These are phyloP conservation scores for Pythium angustatum DNA, from an alignment of 352 stramenopile species.

Conservation along the genomic window DNA sequence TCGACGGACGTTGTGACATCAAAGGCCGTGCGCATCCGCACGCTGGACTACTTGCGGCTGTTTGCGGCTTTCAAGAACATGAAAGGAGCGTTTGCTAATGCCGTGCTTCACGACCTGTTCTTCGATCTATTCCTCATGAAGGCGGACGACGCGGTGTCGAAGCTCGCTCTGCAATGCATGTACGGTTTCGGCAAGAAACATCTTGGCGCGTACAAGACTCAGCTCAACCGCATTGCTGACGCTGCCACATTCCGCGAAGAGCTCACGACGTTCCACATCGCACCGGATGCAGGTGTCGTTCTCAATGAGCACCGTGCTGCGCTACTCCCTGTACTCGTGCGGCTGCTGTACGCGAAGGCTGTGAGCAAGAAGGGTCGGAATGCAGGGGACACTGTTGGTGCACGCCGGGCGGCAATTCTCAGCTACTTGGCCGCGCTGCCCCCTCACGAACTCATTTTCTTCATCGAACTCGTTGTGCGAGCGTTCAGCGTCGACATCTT, in stretches of 20 bases:
- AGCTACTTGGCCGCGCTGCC: slow-evolving; percentile 86
- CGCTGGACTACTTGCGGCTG: slow-evolving; percentile 80
- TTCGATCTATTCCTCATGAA: slow-evolving; percentile 88
- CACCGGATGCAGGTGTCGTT: slow-evolving; percentile 62
- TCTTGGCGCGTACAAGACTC: slow-evolving; percentile 83
- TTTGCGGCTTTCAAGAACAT: slow-evolving; percentile 87
- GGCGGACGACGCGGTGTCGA: slow-evolving; percentile 84
- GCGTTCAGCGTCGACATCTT: slow-evolving; percentile 68
- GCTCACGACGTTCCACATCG: slow-evolving; percentile 89
- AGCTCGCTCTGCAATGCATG: slow-evolving; percentile 85
- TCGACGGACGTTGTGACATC: slow-evolving; percentile 44
- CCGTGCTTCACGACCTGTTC: slow-evolving; percentile 80
- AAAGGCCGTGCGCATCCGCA: slow-evolving; percentile 77
- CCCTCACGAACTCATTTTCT: slow-evolving; percentile 71
- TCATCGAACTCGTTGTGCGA: slow-evolving; percentile 89
- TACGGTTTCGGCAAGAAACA: slow-evolving; percentile 85
- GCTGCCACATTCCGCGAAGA: slow-evolving; percentile 87
- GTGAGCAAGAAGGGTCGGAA: slow-evolving; percentile 85
- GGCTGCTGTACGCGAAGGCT: slow-evolving; percentile 91
- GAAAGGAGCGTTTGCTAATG: slow-evolving; percentile 81
- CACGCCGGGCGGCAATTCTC: slow-evolving; percentile 88
- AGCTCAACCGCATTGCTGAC: slow-evolving; percentile 82
- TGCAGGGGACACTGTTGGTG: slow-evolving; percentile 80
- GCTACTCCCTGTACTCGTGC: slow-evolving; percentile 85
- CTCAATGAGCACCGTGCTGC: slow-evolving; percentile 75